A percentile compares a stretch with the other conserved stretches of the same genome.
Evolutionary conservation across 345 rosid genomes (phyloP).

Genomic region (sweet orange (Citrus sinensis)): DVS_A1.0 CM039163.1:2407501-2408000

Average conservation of each 20-base stretch:
- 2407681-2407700: constrained; percentile 71
- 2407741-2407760: constrained; percentile 30
- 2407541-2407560: constrained; percentile 79
- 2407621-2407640: constrained; percentile 53
- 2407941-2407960: constrained; percentile 17
- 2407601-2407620: constrained; percentile 48
- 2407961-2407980: constrained; percentile 20
- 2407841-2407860: constrained; percentile 43
- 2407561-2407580: constrained; percentile 84
- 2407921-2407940: constrained; percentile 25
- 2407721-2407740: constrained; percentile 64
- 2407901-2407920: constrained; percentile 22
- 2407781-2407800: constrained; percentile 23
- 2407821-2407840: constrained; percentile 36
- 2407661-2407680: constrained; percentile 49
- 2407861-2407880: constrained; percentile 19
- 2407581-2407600: constrained; percentile 61
- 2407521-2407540: constrained; percentile 53
- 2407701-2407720: constrained; percentile 81
- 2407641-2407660: constrained; percentile 43
- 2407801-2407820: constrained; percentile 27
- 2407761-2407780: constrained; percentile 31
- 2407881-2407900: constrained; percentile 26
- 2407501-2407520: constrained; percentile 70
- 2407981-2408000: constrained; percentile 27